Evolutionary conservation across 1,139 yeast species (phyloP).

Genomic region (Zygotorulaspora mrakii): DNA sequence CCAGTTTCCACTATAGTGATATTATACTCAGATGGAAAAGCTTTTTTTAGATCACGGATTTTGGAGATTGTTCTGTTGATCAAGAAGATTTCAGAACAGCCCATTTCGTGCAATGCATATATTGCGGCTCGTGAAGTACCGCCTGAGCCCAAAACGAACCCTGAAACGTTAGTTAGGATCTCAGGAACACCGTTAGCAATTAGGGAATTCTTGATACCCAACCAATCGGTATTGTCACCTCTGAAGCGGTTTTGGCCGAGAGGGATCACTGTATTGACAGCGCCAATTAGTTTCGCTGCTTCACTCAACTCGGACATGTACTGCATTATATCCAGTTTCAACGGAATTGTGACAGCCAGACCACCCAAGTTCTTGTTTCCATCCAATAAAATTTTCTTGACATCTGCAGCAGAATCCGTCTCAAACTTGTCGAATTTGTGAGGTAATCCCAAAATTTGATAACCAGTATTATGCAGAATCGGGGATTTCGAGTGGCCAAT

Average conservation of each 20-base stretch:
- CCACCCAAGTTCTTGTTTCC: slow-evolving; percentile 66
- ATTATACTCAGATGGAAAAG: slow-evolving; percentile 60
- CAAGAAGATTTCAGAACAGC: slow-evolving; percentile 72
- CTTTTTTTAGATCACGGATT: slow-evolving; percentile 52
- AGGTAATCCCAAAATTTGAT: slow-evolving; percentile 71
- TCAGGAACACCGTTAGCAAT: slow-evolving; percentile 56
- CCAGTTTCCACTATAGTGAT: slow-evolving; percentile 55
- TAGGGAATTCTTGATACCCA: slow-evolving; percentile 75
- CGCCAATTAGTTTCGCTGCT: slow-evolving; percentile 79
- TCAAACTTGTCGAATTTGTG: slow-evolving; percentile 66
- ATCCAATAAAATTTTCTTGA: slow-evolving; percentile 47
- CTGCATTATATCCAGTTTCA: slow-evolving; percentile 73
- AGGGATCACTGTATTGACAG: slow-evolving; percentile 83
- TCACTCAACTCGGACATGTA: slow-evolving; percentile 60
- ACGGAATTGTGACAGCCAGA: slow-evolving; percentile 85
- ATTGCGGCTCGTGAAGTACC: slow-evolving; percentile 97
- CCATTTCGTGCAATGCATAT: slow-evolving; percentile 75
- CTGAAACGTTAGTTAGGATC: slow-evolving; percentile 42
- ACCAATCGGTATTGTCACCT: slow-evolving; percentile 97
- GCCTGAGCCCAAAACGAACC: slow-evolving; percentile 90
- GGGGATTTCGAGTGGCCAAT: slow-evolving; percentile 88
- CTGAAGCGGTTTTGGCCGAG: slow-evolving; percentile 50
- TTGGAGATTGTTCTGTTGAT: slow-evolving; percentile 76
- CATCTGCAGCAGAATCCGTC: slow-evolving; percentile 56
- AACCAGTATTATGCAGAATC: slow-evolving; percentile 73